Conservation (phyloP, 176 grass and related monocot genomes). For the Dactylis glomerata region DNA sequence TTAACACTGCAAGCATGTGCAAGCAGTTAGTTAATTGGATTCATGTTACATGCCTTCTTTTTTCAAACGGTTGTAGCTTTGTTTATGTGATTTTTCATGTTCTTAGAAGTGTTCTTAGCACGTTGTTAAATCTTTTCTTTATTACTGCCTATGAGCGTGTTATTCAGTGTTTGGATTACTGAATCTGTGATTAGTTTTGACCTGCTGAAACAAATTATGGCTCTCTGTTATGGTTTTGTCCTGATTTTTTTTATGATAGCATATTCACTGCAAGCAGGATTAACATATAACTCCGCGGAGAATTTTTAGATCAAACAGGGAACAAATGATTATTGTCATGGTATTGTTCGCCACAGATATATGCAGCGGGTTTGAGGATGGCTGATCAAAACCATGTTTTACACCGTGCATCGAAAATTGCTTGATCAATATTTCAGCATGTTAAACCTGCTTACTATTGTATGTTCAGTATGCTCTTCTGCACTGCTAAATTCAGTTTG, state of each 20-base stretch:
- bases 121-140: neutral
- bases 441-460: no score
- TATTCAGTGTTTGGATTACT: no score
- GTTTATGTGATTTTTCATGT: neutral
- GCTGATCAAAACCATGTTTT: neutral
- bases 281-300: no score
- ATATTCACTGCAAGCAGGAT: no score
- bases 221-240: no score
- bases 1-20: neutral
- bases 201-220: no score
- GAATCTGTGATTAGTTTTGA: no score
- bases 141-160: no score
- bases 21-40: neutral
- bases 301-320: neutral
- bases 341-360: neutral
- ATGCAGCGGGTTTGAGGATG: neutral
- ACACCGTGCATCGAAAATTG: neutral
- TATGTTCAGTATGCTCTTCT: no score
- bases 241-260: no score
- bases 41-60: neutral
- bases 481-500: no score
- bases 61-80: neutral
- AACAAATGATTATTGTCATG: neutral
- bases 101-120: conserved; percentile 1
- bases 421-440: no score